Evolutionary conservation across 2,329 filamentous ascomycete genomes (phyloP), one percentile per base, ranked within the genome.

Genomic region (Ascochyta pisi): DNA sequence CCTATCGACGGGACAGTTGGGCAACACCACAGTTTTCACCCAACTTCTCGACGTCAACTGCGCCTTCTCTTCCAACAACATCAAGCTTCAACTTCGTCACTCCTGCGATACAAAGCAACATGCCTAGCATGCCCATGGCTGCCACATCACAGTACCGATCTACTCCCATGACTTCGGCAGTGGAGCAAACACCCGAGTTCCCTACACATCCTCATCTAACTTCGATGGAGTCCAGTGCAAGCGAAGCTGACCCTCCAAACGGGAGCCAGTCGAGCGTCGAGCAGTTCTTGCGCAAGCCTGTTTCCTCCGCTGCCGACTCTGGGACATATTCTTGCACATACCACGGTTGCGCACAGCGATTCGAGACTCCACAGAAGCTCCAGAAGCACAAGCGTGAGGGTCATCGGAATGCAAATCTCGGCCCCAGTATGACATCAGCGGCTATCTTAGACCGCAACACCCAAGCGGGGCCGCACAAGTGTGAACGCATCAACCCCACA

Each of bases 251-350:
- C 22, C 75, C 78, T 24, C 74, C 75, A 16, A 68, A 78, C 60
- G 79, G 47, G 64, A 81, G 69, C 45, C 75, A 77, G 46, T 73
- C 75, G 27, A 80, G 70, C 58, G 45, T 54, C 31, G 73, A 73
- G 43, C 71, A 65, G 23, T 69, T 66, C 29, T 54, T 71, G 26
- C 71, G 79, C 60, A 81, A 85, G 80, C 91, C 92, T 0, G 74
- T 79, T 1, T 82, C 86, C 37, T 87, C 88, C 2, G 81, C 82
- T 15, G 90, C 92, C 0, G 91, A 96, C 63, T 85, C 88, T 19
- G 94, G 94, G 12, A 96, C 93, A 0, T 99, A 97, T 78, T 96
- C 93, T 1, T 99, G 95, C 77, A 97, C 93, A 0, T 96, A 96
- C 68, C 92, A 96, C 69, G 92, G 92, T 10, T 98, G 95, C 73